Base-by-base conservation (phyloP, 805 yeast genomes). In the Hanseniaspora guilliermondii region DNA sequence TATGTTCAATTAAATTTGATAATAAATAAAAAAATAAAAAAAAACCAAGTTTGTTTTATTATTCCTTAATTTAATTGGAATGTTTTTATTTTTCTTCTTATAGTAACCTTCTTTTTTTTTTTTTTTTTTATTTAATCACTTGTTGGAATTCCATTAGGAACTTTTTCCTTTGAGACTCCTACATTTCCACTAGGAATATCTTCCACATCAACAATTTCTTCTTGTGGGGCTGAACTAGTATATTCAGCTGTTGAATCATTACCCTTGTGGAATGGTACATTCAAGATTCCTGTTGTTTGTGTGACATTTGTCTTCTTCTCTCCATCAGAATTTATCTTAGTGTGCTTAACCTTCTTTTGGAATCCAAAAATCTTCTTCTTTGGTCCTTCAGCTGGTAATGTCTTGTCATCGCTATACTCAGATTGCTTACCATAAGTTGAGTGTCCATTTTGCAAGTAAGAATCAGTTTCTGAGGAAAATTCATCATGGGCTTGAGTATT, bases 221-320 rank as follows among this genome's bases (percentile, higher is more conserved):
- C 42, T 8, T 25, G 33, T 21, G 38, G 44, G 3, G 42, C 49
- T 24, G 44, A 37, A 19, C 2, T 17, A n/a, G 3, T 19, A 27
- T 33, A 27, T 14, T 44, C 47, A 9, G 24, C 36, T 16, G 44
- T n/a, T 16, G 42, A 24, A 7, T 35, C 52, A 14, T 46, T 53
- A 3, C 38, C 44, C 36, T 53, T 53, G 25, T 53, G 56, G 40
- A 53, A 53, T 12, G 56, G 56, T 7, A 53, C 56, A 47, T 53
- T 55, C 19, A 55, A 47, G 19, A 53, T 45, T 22, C 47, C 52
- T 6, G 49, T 37, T 6, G 54, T 42, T 17, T 37, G 36, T 6
- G 44, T 46, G 7, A 47, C 48, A 8, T 41, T 24, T 11, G 46
- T 42, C 19, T 47, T 40, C 4, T 50, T 49, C 16, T 37, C 37